Evolutionary conservation across 2,329 filamentous ascomycete genomes (phyloP).

Genomic region (Pseudogymnoascus sp.): DNA sequence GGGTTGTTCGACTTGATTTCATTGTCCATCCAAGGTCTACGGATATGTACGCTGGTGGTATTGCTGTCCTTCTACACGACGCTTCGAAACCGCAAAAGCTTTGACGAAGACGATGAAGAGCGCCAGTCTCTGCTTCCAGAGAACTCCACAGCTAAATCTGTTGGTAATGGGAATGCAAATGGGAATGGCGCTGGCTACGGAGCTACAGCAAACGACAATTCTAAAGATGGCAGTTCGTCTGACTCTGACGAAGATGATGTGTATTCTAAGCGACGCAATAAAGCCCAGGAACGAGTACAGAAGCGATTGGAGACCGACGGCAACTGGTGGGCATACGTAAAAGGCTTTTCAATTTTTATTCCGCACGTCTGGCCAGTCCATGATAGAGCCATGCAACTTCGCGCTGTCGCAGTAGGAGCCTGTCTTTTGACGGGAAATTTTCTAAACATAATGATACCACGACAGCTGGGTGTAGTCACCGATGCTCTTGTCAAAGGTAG

Average conservation of each 20-base stretch:
- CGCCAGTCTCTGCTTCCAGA: slow-evolving; percentile 49
- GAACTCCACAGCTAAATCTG: slow-evolving; percentile 27
- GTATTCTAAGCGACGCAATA: slow-evolving; percentile 43
- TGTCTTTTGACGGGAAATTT: slow-evolving; percentile 65
- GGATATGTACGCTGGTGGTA: slow-evolving; percentile 29
- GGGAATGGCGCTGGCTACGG: slow-evolving; percentile 14
- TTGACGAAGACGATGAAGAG: slow-evolving; percentile 45
- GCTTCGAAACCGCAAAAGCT: slow-evolving; percentile 23
- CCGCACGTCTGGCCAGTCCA: slow-evolving; percentile 73
- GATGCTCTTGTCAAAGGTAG: slow-evolving; percentile 53
- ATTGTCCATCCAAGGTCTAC: slow-evolving; percentile 22
- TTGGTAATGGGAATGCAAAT: slow-evolving; percentile 22
- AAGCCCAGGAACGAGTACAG: slow-evolving; percentile 51
- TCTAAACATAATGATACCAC: slow-evolving; percentile 70
- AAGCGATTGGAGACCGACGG: slow-evolving; percentile 67
- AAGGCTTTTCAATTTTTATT: slow-evolving; percentile 66
- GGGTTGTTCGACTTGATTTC: slow-evolving; percentile 21
- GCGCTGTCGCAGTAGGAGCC: slow-evolving; percentile 57
- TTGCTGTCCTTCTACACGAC: slow-evolving; percentile 29
- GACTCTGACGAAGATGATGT: slow-evolving; percentile 26
- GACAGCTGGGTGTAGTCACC: slow-evolving; percentile 72
- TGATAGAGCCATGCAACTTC: slow-evolving; percentile 58
- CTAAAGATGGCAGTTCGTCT: slow-evolving; percentile 12
- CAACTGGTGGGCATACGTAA: slow-evolving; percentile 70
- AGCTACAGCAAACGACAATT: slow-evolving; percentile 10